Percentiles rank a stretch among this genome's conserved stretches.
These are phyloP conservation scores for Tetracladium marchalianum DNA, from an alignment of 495 filamentous ascomycete species.

Conservation along the genomic window DNA sequence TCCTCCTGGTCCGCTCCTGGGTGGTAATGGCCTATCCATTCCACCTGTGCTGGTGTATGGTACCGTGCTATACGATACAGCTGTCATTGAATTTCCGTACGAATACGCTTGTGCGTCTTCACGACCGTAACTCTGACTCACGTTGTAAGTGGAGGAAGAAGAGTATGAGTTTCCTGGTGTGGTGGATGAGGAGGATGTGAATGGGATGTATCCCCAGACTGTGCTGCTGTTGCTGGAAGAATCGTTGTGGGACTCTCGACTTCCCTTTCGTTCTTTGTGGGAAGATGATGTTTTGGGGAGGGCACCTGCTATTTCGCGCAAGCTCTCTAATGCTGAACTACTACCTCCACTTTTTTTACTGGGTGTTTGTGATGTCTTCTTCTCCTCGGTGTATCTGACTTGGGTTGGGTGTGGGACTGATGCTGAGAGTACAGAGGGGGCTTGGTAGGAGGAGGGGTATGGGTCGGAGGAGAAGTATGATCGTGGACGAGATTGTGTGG, in stretches of 20 bases:
- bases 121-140: conserved; percentile 6
- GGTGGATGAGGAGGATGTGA: conserved; percentile 9
- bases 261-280: background rate
- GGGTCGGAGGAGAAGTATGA: conserved; percentile 20
- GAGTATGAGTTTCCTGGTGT: conserved; percentile 12
- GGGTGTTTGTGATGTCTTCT: background rate
- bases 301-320: conserved; percentile 15
- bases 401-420: background rate
- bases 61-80: conserved; percentile 8
- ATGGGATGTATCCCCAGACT: conserved; percentile 19
- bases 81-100: conserved; percentile 7
- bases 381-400: background rate
- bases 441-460: conserved; percentile 11
- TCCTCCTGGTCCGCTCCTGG: conserved; percentile 15
- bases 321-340: background rate
- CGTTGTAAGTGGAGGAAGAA: background rate
- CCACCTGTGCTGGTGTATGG: conserved; percentile 7
- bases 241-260: conserved; percentile 6
- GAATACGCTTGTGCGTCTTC: background rate
- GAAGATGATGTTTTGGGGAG: conserved; percentile 5
- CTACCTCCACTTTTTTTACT: too few relatives aligned
- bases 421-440: background rate
- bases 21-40: conserved; percentile 19
- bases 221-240: conserved; percentile 5
- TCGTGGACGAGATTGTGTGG: conserved; percentile 18